Evolutionary conservation across 305 asterid genomes (phyloP).

Genomic region (Withania somnifera): DNA sequence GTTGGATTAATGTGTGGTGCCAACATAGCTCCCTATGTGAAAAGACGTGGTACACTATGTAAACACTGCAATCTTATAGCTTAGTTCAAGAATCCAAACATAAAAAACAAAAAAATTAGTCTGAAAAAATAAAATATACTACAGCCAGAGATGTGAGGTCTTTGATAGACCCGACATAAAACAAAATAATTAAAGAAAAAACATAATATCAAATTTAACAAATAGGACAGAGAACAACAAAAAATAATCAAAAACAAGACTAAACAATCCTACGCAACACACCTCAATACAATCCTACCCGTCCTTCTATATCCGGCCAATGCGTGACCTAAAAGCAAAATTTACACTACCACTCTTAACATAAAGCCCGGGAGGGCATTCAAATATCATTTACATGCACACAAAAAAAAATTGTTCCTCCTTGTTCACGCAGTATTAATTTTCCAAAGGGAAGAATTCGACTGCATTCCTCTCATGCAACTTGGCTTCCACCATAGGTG

Average conservation of each 20-base stretch:
- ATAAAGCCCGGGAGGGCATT: background rate
- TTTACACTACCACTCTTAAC: background rate
- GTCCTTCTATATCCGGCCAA: no score
- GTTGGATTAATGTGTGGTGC: conserved; percentile 80
- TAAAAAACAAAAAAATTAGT: background rate
- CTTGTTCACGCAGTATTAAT: background rate
- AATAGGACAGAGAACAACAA: no score
- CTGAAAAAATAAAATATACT: no score
- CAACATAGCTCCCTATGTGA: conserved; percentile 82
- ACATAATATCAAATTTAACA: no score
- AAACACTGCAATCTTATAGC: background rate
- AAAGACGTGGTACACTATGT: background rate
- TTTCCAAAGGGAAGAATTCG: background rate
- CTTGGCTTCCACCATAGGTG: background rate
- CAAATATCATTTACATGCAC: background rate
- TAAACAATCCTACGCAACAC: no score
- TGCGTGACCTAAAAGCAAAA: background rate
- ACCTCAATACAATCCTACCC: no score
- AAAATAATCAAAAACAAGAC: no score
- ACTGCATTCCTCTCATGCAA: background rate
- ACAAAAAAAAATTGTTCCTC: background rate
- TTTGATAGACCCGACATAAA: no score
- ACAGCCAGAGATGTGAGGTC: no score
- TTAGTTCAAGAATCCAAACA: background rate
- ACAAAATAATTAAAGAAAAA: no score